Base-by-base conservation (phyloP, 176 grass and related monocot genomes). In the Triticum turgidum region DNA sequence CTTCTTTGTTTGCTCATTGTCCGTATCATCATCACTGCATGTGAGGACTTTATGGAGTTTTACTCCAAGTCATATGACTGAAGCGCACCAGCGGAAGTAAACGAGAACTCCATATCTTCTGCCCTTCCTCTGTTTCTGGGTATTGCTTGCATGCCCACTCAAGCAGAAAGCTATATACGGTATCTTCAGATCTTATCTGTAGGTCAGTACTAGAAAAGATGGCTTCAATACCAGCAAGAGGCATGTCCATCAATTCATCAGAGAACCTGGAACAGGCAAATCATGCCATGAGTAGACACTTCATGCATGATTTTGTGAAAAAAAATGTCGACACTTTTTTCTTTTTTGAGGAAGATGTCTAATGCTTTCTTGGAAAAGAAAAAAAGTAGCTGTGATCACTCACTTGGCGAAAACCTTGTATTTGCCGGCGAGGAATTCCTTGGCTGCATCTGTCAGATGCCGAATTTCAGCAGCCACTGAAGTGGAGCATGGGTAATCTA, bases 181-280 rank as follows among this genome's bases (percentile, higher is more conserved):
- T 76, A 86, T 95, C 86, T 66, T 95, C 93, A 17, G 90, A 95
- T 34, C 88, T 86, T 29, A 92, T 90, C 62, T 95, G 93, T 64
- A 95, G 88, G 10, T 92, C 93, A 72, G 90, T 88, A 65, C 90
- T 88, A 59, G 86, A 92, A 10, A 95, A 80, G 52, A 95, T 86
- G 25, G 90, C 93, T 81, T 95, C 93, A 0, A 95, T 80, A 14
- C 90, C 93, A 77, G 85, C 82, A 51, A 92, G 86, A 34, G 93
- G 93, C 15, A 95, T 91, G 38, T 69, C 85, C 90, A 95, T 89
- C 62, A 95, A 82, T 27, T 27, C 27, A 27, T 27, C 27, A 27
- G 27, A 27, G 27, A 27, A 27, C 79, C 90, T 95, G 68, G 41
- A 90, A 92, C 10, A 76, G 77, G 69, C 30, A 77, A 65, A 30